Conservation (phyloP, 148 eudicot species). For the Chenopodium album region DNA sequence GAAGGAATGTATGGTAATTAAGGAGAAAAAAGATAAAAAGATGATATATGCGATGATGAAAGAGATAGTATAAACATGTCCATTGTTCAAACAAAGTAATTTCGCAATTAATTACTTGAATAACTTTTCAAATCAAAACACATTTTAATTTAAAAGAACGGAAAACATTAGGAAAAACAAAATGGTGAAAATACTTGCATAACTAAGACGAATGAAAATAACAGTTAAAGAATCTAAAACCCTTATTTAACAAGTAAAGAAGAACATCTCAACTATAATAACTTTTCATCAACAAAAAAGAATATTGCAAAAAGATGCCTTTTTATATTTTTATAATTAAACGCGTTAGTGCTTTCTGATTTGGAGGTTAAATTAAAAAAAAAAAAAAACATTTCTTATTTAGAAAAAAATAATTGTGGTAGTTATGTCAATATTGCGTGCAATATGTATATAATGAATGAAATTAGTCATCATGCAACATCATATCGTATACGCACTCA, state of each 20-base stretch:
- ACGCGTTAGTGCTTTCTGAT: conserved; percentile 10
- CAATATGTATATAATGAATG: not conserved
- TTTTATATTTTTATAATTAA: not conserved
- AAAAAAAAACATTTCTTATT: not conserved
- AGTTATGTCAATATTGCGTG: not conserved
- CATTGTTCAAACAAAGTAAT: too few relatives aligned
- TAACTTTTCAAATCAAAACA: too few relatives aligned
- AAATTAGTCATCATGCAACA: not conserved
- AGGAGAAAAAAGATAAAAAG: too few relatives aligned
- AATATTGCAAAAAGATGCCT: not conserved
- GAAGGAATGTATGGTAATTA: too few relatives aligned
- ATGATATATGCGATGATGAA: too few relatives aligned
- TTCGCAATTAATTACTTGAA: too few relatives aligned
- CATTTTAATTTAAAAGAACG: too few relatives aligned
- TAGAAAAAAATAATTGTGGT: not conserved
- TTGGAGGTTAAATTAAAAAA: not conserved
- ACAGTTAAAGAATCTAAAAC: not conserved
- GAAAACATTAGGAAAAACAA: too few relatives aligned
- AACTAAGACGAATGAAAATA: not conserved
- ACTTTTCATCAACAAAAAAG: not conserved
- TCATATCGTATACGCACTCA: not conserved
- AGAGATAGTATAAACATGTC: too few relatives aligned
- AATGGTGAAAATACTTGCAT: too few relatives aligned
- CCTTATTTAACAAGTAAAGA: conserved; percentile 20
- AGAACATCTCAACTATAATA: not conserved